Evolutionary conservation across 768 basidiomycete genomes (phyloP).

Genomic region (Mycena epipterygia): DNA sequence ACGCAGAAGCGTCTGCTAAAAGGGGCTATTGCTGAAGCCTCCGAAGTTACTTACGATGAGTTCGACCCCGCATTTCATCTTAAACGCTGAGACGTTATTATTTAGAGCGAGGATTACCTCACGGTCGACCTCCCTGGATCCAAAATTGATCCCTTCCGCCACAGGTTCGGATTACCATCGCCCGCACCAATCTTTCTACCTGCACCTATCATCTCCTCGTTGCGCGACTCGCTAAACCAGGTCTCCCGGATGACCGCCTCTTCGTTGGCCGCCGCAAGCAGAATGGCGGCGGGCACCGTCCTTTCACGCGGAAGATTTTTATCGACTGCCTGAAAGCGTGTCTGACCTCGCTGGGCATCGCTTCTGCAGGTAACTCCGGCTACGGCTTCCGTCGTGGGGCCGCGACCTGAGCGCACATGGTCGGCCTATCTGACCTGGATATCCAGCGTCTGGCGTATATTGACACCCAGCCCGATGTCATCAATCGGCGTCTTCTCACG

Average conservation of each 20-base stretch:
- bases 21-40: too few relatives aligned
- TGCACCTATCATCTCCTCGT: background rate
- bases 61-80: slow-evolving; percentile 8
- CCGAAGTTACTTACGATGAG: slow-evolving; percentile 8
- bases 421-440: slow-evolving; percentile 1
- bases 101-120: background rate
- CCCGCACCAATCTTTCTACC: slow-evolving; percentile 1
- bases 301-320: slow-evolving; percentile 6
- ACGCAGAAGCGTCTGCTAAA: too few relatives aligned
- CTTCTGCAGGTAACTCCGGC: background rate
- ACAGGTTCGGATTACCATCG: background rate
- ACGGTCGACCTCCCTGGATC: slow-evolving; percentile 12
- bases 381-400: background rate
- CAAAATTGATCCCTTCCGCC: slow-evolving; percentile 1
- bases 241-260: background rate
- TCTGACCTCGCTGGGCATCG: background rate
- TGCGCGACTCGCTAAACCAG: background rate
- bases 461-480: background rate
- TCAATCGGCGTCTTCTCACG: slow-evolving; percentile 1
- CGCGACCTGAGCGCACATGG: slow-evolving; percentile 1
- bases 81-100: slow-evolving; percentile 16
- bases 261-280: slow-evolving; percentile 8
- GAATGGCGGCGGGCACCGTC: background rate
- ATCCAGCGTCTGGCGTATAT: slow-evolving; percentile 1
- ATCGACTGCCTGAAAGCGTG: slow-evolving; percentile 5